Conservation (phyloP, 2,329 filamentous ascomycete species). For the Cordyceps fumosorosea region DNA sequence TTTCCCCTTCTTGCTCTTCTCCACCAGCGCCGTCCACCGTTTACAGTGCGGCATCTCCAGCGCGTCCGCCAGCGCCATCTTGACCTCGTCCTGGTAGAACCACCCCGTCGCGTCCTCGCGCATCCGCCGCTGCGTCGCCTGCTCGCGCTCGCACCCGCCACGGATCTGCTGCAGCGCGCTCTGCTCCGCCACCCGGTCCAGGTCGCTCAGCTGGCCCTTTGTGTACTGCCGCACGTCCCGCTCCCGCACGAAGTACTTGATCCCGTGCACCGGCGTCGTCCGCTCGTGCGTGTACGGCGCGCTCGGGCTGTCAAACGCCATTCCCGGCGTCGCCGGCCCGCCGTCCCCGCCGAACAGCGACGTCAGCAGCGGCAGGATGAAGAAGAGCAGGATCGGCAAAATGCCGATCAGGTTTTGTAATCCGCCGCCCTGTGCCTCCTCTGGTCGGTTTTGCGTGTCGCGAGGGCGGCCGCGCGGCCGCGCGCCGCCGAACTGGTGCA, state of each 20-base stretch:
- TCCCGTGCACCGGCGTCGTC: conserved; percentile 60
- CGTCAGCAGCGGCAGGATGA: conserved; percentile 76
- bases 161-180: conserved; percentile 63
- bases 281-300: conserved; percentile 70
- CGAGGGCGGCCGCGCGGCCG: conserved; percentile 70
- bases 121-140: conserved; percentile 56
- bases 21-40: conserved; percentile 37
- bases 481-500: conserved; percentile 89
- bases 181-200: conserved; percentile 73
- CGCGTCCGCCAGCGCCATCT: conserved; percentile 62
- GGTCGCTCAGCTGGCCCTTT: conserved; percentile 59
- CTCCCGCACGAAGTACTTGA: conserved; percentile 84
- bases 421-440: conserved; percentile 37
- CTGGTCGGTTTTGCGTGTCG: conserved; percentile 47
- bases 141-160: conserved; percentile 69
- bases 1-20: conserved; percentile 5
- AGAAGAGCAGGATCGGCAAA: conserved; percentile 81
- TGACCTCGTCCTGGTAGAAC: conserved; percentile 75
- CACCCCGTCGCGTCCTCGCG: conserved; percentile 77
- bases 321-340: conserved; percentile 35
- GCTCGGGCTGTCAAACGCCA: conserved; percentile 67
- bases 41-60: conserved; percentile 48
- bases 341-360: conserved; percentile 63
- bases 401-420: conserved; percentile 63
- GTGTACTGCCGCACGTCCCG: conserved; percentile 66